Evolutionary conservation across 1,284 basidiomycete genomes (phyloP).

Genomic region (Fomitopsis pinicola): DNA sequence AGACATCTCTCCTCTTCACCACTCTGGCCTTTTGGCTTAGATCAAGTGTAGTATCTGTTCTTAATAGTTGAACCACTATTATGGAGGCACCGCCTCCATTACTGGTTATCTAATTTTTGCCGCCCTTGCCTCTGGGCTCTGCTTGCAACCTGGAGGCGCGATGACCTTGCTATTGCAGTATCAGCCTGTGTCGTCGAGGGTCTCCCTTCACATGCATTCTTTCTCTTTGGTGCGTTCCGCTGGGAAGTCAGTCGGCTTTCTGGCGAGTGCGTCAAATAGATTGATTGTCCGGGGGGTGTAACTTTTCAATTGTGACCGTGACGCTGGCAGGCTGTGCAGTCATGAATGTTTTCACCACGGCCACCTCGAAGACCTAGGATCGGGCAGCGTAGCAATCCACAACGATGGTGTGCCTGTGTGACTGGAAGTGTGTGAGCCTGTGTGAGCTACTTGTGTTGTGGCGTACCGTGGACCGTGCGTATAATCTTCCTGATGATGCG

Average conservation of each 20-base stretch:
- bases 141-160: slow-evolving; percentile 18
- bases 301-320: no score
- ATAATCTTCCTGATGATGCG: no score
- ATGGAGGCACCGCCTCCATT: slow-evolving; percentile 32
- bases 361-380: no score
- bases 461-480: no score
- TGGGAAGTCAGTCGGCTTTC: slow-evolving; percentile 10
- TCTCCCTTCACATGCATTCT: background rate
- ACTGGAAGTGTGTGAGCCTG: no score
- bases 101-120: slow-evolving; percentile 21
- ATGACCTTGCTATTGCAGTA: slow-evolving; percentile 21
- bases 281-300: background rate
- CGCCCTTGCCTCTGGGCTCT: slow-evolving; percentile 17
- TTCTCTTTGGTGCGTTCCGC: slow-evolving; percentile 13
- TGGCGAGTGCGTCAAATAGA: slow-evolving; percentile 11
- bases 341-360: no score
- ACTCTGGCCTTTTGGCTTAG: slow-evolving; percentile 95
- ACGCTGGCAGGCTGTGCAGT: no score
- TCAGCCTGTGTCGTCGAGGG: slow-evolving; percentile 20
- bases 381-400: no score
- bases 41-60: slow-evolving; percentile 96
- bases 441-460: no score
- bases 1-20: slow-evolving; percentile 36
- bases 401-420: no score
- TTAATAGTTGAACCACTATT: slow-evolving; percentile 81